Evolutionary conservation across 208 protist species (phyloP).

Genomic region (Leishmania martiniquensis): DNA sequence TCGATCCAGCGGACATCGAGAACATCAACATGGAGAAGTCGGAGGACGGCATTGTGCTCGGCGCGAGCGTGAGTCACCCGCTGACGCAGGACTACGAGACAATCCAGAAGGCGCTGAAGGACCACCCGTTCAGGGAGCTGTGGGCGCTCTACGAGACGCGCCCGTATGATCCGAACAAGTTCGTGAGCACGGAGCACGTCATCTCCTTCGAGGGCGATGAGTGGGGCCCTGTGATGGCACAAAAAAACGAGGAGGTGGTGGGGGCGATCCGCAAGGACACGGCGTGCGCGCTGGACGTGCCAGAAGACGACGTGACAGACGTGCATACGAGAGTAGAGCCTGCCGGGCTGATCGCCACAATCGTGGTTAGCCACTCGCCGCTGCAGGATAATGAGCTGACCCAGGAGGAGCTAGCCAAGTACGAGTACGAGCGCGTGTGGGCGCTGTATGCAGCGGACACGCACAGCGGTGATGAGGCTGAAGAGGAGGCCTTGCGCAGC

Average conservation of each 20-base stretch:
- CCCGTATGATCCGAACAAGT: not conserved
- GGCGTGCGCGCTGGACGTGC: slow-evolving; percentile 23
- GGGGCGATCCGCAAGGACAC: slow-evolving; percentile 40
- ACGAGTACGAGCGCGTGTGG: slow-evolving; percentile 50
- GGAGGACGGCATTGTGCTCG: not conserved
- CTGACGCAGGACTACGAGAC: slow-evolving; percentile 26
- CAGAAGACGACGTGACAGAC: slow-evolving; percentile 31
- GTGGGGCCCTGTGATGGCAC: slow-evolving; percentile 54
- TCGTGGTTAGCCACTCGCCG: slow-evolving; percentile 39
- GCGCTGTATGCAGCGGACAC: slow-evolving; percentile 48
- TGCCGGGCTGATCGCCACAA: slow-evolving; percentile 15
- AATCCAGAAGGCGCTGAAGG: slow-evolving; percentile 43
- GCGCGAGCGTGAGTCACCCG: slow-evolving; percentile 31
- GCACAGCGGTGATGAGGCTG: slow-evolving; percentile 26
- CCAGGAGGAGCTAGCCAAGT: slow-evolving; percentile 26
- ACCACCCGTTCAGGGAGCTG: slow-evolving; percentile 36
- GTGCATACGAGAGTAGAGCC: slow-evolving; percentile 22
- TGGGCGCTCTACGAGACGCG: slow-evolving; percentile 49
- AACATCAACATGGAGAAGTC: not conserved
- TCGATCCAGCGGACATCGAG: slow-evolving; percentile 13
- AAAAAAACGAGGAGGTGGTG: slow-evolving; percentile 25
- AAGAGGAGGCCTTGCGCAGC: not conserved
- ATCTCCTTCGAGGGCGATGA: slow-evolving; percentile 54
- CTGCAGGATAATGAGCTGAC: slow-evolving; percentile 39
- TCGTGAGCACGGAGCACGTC: slow-evolving; percentile 4